Evolutionary conservation across 352 stramenopile species (phyloP), one percentile per base, ranked within the genome.

Genomic region (Phytophthora ohioensis): DNA sequence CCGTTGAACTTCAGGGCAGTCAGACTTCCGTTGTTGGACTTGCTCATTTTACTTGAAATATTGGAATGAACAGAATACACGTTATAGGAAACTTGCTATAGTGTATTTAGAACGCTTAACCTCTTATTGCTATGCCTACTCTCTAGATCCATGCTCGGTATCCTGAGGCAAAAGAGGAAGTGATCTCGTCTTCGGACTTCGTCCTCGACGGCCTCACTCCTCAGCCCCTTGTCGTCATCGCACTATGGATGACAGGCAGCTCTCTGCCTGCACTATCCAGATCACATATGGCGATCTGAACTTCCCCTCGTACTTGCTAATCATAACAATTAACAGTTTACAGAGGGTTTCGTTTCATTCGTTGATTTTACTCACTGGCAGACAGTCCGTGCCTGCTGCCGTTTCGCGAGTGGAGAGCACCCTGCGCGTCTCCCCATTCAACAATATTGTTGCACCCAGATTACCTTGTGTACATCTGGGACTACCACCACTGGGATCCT

Each of bases 21-120:
- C 46, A 53, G 7, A 32, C 21, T 34, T 11, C 39, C n/a, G 21
- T 53, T 35, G 27, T 0, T 53, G 4, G 46, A 21, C 10, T 49
- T 64, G 45, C 45, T 64, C 57, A 65, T 64, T 9, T 55, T 56
- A 31, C 57, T 64, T 64, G 45, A 57, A 63, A 46, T 64, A 12
- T 64, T 64, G 10, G 12, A 63, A 21, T 52, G 42, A 51, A 35
- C 21, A n/a, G 8, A 38, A 7, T 32, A 53, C 55, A 63, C 12
- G 21, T 21, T 47, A 34, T 49, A 61, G 13, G 10, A 52, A 60
- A 6, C 38, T 61, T 39, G 43, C 4, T 43, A 17, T 30, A 45
- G 42, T 54, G 57, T 64, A 38, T 46, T 56, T 54, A 45, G 21
- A 21, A 21, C 39, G n/a, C 27, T 53, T 53, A 53, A 31, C 4